Percentiles rank a stretch among this genome's conserved stretches.
These are phyloP conservation scores for Trichoderma lentiforme DNA, from an alignment of 2,329 filamentous ascomycete species.

Conservation along the genomic window DNA sequence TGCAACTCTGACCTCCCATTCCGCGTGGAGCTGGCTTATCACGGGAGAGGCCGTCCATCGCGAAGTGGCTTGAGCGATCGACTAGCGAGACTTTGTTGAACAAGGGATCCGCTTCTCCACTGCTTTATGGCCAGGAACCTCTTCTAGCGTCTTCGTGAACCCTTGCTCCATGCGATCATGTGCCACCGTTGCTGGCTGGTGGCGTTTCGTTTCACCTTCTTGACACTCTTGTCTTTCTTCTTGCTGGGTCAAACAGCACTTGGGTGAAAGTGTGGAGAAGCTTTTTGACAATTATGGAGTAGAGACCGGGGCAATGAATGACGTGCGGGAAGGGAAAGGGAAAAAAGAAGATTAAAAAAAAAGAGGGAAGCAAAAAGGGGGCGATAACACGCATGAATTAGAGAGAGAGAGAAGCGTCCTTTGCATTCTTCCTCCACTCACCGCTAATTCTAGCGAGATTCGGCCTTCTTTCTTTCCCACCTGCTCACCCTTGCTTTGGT, in stretches of 20 bases:
- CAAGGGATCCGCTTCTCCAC: conserved; percentile 14
- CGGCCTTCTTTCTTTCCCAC: not conserved
- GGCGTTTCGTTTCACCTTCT: conserved; percentile 16
- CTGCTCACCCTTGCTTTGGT: not conserved
- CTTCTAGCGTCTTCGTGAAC: conserved; percentile 1
- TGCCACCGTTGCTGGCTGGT: not conserved
- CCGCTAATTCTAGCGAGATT: conserved; percentile 12
- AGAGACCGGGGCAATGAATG: not conserved
- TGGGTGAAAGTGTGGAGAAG: not conserved
- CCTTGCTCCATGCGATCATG: conserved; percentile 12
- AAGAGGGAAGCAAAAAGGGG: not conserved
- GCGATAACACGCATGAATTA: not conserved
- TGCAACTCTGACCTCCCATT: conserved; percentile 8
- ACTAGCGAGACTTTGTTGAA: conserved; percentile 3
- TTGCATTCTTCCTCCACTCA: conserved; percentile 4
- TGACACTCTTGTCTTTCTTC: not conserved
- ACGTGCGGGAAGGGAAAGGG: not conserved
- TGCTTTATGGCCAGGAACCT: conserved; percentile 6
- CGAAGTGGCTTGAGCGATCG: conserved; percentile 10
- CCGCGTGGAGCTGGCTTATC: conserved; percentile 13
- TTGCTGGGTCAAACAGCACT: not conserved
- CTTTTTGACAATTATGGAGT: not conserved
- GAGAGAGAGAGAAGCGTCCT: not conserved
- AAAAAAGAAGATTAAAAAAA: not conserved
- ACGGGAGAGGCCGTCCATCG: conserved; percentile 17